These are phyloP conservation scores for Xylaria polymorpha DNA, from an alignment of 2,329 filamentous ascomycete species.

Conservation along the genomic window DNA sequence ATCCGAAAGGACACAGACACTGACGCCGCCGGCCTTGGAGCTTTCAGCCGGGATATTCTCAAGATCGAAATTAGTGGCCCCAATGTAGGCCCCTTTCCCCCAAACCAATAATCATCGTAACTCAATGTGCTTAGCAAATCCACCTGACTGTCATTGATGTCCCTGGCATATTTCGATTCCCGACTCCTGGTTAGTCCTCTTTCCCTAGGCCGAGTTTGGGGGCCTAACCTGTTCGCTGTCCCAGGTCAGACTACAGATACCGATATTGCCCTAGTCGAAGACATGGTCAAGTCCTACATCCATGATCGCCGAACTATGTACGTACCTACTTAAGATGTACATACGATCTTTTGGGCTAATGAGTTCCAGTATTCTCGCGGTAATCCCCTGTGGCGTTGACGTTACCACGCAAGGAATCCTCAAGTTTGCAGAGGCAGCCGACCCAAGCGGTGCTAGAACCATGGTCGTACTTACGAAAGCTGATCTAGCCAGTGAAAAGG, in stretches of 20 bases:
- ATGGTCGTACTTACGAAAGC: not conserved
- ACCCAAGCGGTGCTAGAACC: not conserved
- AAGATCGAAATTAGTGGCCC: not conserved
- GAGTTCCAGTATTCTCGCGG: not conserved
- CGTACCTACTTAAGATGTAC: not conserved
- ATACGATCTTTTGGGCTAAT: not conserved
- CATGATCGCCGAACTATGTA: not conserved
- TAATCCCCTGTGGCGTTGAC: not conserved
- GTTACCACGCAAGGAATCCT: not conserved
- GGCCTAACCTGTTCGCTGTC: no score
- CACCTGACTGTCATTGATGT: not conserved
- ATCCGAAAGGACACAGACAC: not conserved
- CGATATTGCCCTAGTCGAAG: no score
- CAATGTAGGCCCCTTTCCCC: not conserved
- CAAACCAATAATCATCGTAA: no score
- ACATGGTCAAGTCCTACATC: no score
- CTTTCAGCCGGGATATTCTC: not conserved
- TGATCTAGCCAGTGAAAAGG: not conserved
- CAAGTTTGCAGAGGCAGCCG: not conserved
- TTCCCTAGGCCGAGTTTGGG: no score
- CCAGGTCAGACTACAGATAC: no score
- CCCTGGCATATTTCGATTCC: not conserved
- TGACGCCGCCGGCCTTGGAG: not conserved
- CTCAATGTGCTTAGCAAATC: not conserved
- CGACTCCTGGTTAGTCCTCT: not conserved